Base-by-base conservation (phyloP, 441 rosid genomes). In the Capsella rubella region DNA sequence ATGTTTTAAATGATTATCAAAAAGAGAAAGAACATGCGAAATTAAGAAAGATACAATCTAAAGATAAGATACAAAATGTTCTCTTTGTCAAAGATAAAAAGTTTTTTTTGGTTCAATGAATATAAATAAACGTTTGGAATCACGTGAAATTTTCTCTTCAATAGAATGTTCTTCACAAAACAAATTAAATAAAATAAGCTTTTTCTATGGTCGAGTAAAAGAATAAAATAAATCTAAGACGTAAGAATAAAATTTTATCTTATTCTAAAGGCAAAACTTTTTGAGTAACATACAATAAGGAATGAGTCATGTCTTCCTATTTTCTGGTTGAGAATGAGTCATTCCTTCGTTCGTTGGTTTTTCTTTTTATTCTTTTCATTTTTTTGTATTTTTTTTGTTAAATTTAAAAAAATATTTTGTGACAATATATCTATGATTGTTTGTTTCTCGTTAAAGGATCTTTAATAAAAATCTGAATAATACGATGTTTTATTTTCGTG, bases 341-440 rank as follows among this genome's bases (percentile, higher is more conserved):
- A 46, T 64, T 46, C 66, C 76, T 72, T 72, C 49, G 29, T 72
- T 32, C 64, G 21, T 3, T 63, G 18, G 64, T 31, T 63, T 63
- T 54, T 31, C 12, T 52, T 39, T 54, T 18, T 14, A 31, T 54
- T 31, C 7, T 1, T 32, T 32, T 32, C 13, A 43, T 16, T 16
- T 31, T n/a, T 43, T 2, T 15, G 10, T 8, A n/a, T 4, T 49
- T 18, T 21, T 1, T 18, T 9, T 21, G 31, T 10, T 49, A 46
- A 16, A 16, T 16, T 16, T 16, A 16, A 16, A 46, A 46, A 7
- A 6, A 2, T 8, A 7, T 46, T 7, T 15, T 21, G 51, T 47
- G 51, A 15, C 25, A 47, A 7, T 50, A 21, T 50, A 57, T 64
- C 12, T 3, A 27, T 25, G 29, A 35, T 40, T 13, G 31, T 56